Evolutionary conservation across 495 filamentous ascomycete genomes (phyloP), one percentile per base, ranked within the genome.

Genomic region (Talaromyces wortmannii): DNA sequence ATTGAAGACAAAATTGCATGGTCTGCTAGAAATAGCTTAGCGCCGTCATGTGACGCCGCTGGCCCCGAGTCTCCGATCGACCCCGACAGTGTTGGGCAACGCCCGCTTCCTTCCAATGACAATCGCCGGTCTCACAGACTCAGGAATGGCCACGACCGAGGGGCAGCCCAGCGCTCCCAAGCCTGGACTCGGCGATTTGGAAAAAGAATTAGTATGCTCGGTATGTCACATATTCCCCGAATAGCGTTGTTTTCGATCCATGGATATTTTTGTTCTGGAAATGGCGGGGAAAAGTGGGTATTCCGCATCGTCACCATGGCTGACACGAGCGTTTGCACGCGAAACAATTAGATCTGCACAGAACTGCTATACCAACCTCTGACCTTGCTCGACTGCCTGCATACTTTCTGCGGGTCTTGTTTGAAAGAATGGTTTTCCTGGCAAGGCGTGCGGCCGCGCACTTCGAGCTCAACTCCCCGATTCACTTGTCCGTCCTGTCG

Each of bases 361-460:
- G 94, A 98, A 64, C 78, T 97, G 51, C 88, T 98, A 57, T 95
- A 90, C 75, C 89, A 96, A 67, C 94, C 94, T 16, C 83, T 97
- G 56, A 96, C 92, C 31, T 87, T 97, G 56, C 89, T 98, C 65
- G 90, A 97, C 76, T 98, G 94, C 67, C 84, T 98, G 1, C 94
- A 98, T 74, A 95, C 92, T 40, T 97, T 94, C 73, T 97, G 94
- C 74, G 94, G 90, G 55, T 86, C 88, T 31, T 98, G 94, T 65
- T 67, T 97, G 56, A 95, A 95, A 71, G 85, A 91, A 71, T 97
- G 94, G 94, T 98, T 98, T 72, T 60, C 68, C 11, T 82, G 69
- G 54, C 83, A 86, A 60, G 77, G 75, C 50, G 85, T 70, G 53
- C 55, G 73, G 53, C 57, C 72, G 64, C 62, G 77, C 74, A 69